Evolutionary conservation across 2,329 filamentous ascomycete genomes (phyloP), one percentile per base, ranked within the genome.

Genomic region (Botrytis deweyae): DNA sequence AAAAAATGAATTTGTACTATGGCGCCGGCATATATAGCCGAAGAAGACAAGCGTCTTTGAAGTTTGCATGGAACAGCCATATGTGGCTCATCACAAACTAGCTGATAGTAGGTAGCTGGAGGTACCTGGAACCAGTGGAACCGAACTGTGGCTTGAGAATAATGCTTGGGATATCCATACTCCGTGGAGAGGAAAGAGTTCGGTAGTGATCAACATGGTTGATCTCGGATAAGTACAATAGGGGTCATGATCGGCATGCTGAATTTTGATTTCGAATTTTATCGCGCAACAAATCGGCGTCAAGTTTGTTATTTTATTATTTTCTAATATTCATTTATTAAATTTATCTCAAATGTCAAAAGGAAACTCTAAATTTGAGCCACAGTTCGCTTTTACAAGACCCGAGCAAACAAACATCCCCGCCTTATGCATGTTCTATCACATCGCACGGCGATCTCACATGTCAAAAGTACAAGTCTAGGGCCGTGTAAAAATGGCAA

Each of bases 191-290:
- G 22, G 25, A n/a, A 22, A 40, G 59, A 5, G 20, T 25, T 55
- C 36, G 14, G 46, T 14, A 29, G 25, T 29, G 65, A 68, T 55
- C 65, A 49, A 49, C 64, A 55, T 33, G 62, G 33, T 40, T 40
- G 29, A 38, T 42, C 65, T 68, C 49, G 65, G 65, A 58, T 68
- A 40, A 58, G 65, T 29, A 29, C 46, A 40, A 58, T 68, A 68
- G 65, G 65, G 65, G 65, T 6, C n/a, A 68, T 68, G 65, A 68
- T 68, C 65, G 36, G 10, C 65, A 22, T 38, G 4, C n/a, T 58
- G 14, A 22, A 9, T 33, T 38, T 38, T 3, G 6, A n/a, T 20
- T 16, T 58, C n/a, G 52, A 18, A 22, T 38, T 16, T 52, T 14
- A 4, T n/a, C 16, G 25, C 33, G 6, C 36, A 33, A 38, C 29